Base-by-base conservation (phyloP, 257 asterid genomes). In the Avicennia marina region DNA sequence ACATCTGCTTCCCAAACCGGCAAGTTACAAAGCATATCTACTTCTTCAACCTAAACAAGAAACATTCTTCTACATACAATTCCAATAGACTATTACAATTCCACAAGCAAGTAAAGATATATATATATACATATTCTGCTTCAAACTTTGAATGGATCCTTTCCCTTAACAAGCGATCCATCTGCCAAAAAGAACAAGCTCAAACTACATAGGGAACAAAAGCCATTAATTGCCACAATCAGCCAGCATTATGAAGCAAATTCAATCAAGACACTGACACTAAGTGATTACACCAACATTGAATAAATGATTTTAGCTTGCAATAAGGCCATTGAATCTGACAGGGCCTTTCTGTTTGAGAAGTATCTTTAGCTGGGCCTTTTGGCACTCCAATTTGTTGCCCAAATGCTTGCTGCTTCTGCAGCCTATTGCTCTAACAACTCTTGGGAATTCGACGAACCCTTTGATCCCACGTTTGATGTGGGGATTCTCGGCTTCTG, bases 401-500 rank as follows among this genome's bases (percentile, higher is more conserved):
- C 87, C 81, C 73, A 74, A 45, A 71, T 75, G 75, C 78, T 77
- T 81, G 16, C 72, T 20, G 65, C 86, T 79, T 64, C 75, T 87
- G 59, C 86, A 78, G 1, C 98, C 91, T 15, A 84, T 78, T 3
- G 89, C 95, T 51, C 83, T 27, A 8, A 84, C 80, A 34, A 87
- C 91, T 63, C 52, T 87, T 0, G 98, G 98, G 41, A 90, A 90
- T 41, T 90, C 98, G 0, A 90, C 96, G 16, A 90, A 87, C 60
- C 96, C 98, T 73, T 78, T 87, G 42, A 86, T 82, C 82, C 98
- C 98, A 60, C 95, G 60, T 42, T 33, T 77, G 59, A 90, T 87
- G 39, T 90, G 98, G 0, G 88, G 98, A 79, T 90, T 90, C 62
- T 83, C 90, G 15, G 82, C 53, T 38, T 81, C 87, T 1, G 68